These are phyloP conservation scores for Schwanniomyces polymorphus DNA, from an alignment of 805 yeast species.

Conservation along the genomic window DNA sequence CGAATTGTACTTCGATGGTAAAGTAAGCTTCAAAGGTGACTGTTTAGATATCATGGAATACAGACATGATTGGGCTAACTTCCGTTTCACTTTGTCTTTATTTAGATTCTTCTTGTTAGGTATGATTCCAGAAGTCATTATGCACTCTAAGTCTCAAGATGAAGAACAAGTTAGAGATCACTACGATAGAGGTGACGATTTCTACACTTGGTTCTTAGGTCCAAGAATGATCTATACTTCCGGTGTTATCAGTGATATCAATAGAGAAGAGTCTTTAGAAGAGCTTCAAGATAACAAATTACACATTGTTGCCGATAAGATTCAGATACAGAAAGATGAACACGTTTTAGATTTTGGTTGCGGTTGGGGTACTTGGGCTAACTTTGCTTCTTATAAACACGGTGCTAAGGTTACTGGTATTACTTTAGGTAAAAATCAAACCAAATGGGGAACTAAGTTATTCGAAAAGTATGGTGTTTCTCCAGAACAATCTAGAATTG, in stretches of 20 bases:
- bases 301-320: conserved; percentile 84
- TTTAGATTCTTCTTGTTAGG: conserved; percentile 82
- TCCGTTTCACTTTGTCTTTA: conserved; percentile 72
- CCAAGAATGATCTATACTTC: conserved; percentile 94
- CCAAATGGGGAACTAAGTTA: conserved; percentile 80
- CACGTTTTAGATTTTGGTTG: conserved; percentile 83
- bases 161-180: conserved; percentile 96
- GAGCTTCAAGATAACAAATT: conserved; percentile 87
- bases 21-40: conserved; percentile 87
- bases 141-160: conserved; percentile 92
- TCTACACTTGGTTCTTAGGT: conserved; percentile 91
- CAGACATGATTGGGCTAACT: conserved; percentile 90
- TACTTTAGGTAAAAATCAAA: conserved; percentile 88
- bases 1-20: conserved; percentile 79
- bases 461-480: conserved; percentile 68
- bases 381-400: conserved; percentile 76
- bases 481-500: conserved; percentile 67
- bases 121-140: conserved; percentile 87
- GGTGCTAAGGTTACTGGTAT: conserved; percentile 89
- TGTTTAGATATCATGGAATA: conserved; percentile 79
- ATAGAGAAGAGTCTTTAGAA: conserved; percentile 70
- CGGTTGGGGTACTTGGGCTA: conserved; percentile 94
- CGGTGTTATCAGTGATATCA: conserved; percentile 75
- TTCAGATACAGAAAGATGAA: conserved; percentile 71
- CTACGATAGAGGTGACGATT: conserved; percentile 95